Evolutionary conservation across 2,329 filamentous ascomycete genomes (phyloP).

Genomic region (Neopestalotiopsis sp.): DNA sequence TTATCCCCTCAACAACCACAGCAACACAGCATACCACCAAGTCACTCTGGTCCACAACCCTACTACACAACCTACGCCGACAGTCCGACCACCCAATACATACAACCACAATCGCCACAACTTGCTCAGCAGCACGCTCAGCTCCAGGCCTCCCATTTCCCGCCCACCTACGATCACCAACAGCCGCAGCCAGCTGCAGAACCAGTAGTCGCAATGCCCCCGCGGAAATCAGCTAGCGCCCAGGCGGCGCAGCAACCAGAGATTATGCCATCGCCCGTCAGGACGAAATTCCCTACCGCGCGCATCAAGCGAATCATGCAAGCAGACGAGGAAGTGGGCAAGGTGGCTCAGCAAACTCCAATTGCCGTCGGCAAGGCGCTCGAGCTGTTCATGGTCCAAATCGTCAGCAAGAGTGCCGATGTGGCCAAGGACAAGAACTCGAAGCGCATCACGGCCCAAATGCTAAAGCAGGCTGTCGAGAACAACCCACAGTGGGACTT

Average conservation of each 20-base stretch:
- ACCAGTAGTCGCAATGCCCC: conserved; percentile 40
- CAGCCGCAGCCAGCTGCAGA: conserved; percentile 15
- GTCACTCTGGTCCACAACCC: conserved; percentile 21
- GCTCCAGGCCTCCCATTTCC: conserved; percentile 20
- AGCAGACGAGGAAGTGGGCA: conserved; percentile 96
- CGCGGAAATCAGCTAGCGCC: conserved; percentile 38
- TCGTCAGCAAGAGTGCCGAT: conserved; percentile 86
- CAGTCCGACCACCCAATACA: conserved; percentile 23
- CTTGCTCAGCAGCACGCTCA: conserved; percentile 21
- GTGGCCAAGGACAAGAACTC: conserved; percentile 83
- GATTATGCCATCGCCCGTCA: conserved; percentile 74
- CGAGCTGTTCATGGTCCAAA: conserved; percentile 95
- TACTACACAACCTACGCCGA: conserved; percentile 32
- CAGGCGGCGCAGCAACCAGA: conserved; percentile 42
- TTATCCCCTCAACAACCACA: conserved; percentile 10
- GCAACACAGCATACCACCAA: not conserved
- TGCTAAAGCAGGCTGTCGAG: conserved; percentile 89
- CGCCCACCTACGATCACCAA: conserved; percentile 10
- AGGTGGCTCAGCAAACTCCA: conserved; percentile 96
- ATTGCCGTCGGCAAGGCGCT: conserved; percentile 95
- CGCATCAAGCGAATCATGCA: conserved; percentile 99
- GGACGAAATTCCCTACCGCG: conserved; percentile 95
- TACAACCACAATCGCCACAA: conserved; percentile 17
- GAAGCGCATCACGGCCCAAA: conserved; percentile 86
- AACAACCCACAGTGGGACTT: conserved; percentile 95